These are phyloP conservation scores for Helicocarpus griseus DNA, from an alignment of 2,329 filamentous ascomycete species.

Conservation along the genomic window DNA sequence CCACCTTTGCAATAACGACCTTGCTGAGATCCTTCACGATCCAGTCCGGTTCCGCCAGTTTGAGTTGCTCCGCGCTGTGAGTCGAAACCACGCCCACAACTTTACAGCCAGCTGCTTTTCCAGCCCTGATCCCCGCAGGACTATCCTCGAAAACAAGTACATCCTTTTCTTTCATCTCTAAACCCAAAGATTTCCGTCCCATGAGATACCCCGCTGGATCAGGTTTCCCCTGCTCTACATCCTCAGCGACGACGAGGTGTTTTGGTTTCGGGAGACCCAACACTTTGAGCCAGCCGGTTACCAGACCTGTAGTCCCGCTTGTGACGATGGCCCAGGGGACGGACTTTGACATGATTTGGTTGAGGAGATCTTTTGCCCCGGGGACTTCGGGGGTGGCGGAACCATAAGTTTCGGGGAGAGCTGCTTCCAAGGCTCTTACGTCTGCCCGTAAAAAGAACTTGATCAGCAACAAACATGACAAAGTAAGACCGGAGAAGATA, in stretches of 20 bases:
- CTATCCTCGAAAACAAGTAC: constrained; percentile 80
- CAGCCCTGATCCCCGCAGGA: constrained; percentile 70
- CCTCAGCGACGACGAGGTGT: constrained; percentile 63
- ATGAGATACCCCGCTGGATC: constrained; percentile 64
- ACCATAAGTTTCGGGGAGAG: background rate
- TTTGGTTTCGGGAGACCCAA: constrained; percentile 55
- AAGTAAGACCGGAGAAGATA: background rate
- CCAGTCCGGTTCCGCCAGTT: constrained; percentile 69
- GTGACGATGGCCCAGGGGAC: constrained; percentile 77
- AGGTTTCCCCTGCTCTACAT: constrained; percentile 64
- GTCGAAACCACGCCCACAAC: constrained; percentile 76
- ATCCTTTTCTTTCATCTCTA: constrained; percentile 34
- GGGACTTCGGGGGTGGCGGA: background rate
- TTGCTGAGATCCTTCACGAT: constrained; percentile 69
- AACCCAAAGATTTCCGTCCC: constrained; percentile 51
- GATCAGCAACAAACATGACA: background rate
- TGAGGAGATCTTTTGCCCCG: background rate
- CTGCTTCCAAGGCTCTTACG: background rate
- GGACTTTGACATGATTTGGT: constrained; percentile 42
- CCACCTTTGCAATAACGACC: constrained; percentile 36
- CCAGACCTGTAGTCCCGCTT: constrained; percentile 57
- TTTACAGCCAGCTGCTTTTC: constrained; percentile 73
- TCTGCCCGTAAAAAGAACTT: background rate
- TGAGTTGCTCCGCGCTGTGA: constrained; percentile 62
- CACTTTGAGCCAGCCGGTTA: constrained; percentile 60